Evolutionary conservation across 2,329 filamentous ascomycete genomes (phyloP).

Genomic region (Fusarium keratoplasticum): DNA sequence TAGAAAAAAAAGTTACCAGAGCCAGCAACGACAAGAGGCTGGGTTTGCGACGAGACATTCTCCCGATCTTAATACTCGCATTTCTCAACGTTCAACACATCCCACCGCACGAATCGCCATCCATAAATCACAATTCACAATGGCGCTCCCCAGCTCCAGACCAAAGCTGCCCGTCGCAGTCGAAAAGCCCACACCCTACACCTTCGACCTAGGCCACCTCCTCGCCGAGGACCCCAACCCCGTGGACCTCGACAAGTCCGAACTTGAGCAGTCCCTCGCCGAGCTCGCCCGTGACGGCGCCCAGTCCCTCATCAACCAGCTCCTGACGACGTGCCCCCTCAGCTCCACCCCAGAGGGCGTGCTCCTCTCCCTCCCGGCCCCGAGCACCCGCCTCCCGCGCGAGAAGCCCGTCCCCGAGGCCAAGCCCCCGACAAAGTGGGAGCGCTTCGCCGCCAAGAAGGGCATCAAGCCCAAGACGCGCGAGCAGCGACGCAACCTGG

Average conservation of each 20-base stretch:
- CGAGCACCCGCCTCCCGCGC: slow-evolving; percentile 79
- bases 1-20: slow-evolving; percentile 40
- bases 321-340: slow-evolving; percentile 88
- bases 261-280: slow-evolving; percentile 76
- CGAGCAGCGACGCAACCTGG: slow-evolving; percentile 78
- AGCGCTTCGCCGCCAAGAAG: slow-evolving; percentile 96
- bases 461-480: slow-evolving; percentile 91
- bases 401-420: slow-evolving; percentile 90
- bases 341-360: slow-evolving; percentile 77
- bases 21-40: slow-evolving; percentile 18
- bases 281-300: slow-evolving; percentile 87
- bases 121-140: slow-evolving; percentile 31
- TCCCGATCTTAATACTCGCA: not conserved
- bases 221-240: slow-evolving; percentile 91
- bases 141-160: slow-evolving; percentile 53
- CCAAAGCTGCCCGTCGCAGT: slow-evolving; percentile 72
- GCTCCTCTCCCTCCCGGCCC: slow-evolving; percentile 79
- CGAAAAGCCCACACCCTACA: slow-evolving; percentile 88
- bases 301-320: slow-evolving; percentile 92
- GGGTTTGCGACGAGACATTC: slow-evolving; percentile 14
- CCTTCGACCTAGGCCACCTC: slow-evolving; percentile 91
- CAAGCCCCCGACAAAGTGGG: slow-evolving; percentile 92
- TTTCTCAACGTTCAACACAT: not conserved
- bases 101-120: not conserved
- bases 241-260: slow-evolving; percentile 64